Evolutionary conservation across 2,329 filamentous ascomycete species (phyloP).

Genomic region (Aspergillus novofumigatus): DNA sequence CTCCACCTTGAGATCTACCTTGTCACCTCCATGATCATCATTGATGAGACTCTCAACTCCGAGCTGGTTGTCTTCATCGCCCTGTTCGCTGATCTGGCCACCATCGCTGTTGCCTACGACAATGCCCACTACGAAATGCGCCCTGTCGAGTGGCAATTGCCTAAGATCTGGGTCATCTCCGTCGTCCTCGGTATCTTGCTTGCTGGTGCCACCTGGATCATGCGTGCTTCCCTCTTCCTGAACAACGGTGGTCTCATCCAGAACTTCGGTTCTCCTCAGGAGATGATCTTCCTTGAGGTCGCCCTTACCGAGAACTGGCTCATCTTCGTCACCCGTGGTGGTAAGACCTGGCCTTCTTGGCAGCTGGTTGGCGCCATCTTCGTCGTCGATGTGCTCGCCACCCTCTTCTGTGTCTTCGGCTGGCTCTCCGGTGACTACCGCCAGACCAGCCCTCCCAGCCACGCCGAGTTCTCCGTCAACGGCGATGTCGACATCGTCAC

Average conservation of each 20-base stretch:
- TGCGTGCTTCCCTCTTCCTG: constrained; percentile 67
- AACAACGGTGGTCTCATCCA: constrained; percentile 68
- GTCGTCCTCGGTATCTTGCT: constrained; percentile 60
- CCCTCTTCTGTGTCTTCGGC: constrained; percentile 70
- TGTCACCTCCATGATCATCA: constrained; percentile 72
- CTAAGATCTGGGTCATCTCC: constrained; percentile 73
- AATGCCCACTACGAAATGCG: constrained; percentile 72
- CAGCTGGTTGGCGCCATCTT: constrained; percentile 69
- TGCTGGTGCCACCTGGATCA: constrained; percentile 67
- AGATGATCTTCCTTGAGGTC: constrained; percentile 84
- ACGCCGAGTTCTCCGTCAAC: constrained; percentile 37
- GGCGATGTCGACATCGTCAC: constrained; percentile 57
- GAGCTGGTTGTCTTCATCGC: constrained; percentile 76
- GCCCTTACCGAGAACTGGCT: constrained; percentile 94
- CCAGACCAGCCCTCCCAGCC: constrained; percentile 25
- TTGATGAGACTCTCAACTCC: constrained; percentile 69
- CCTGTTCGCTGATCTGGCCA: constrained; percentile 74
- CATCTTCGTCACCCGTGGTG: constrained; percentile 91
- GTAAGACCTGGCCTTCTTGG: constrained; percentile 69
- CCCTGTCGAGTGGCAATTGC: constrained; percentile 75
- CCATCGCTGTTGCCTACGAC: constrained; percentile 74
- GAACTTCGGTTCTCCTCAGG: constrained; percentile 70
- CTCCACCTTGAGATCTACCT: constrained; percentile 73
- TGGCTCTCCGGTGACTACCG: constrained; percentile 58
- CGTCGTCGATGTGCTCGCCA: constrained; percentile 66